Percentiles rank a stretch among this genome's conserved stretches.
Evolutionary conservation across 1,139 yeast species (phyloP).

Genomic region (Zygoascus hellenicus): DNA sequence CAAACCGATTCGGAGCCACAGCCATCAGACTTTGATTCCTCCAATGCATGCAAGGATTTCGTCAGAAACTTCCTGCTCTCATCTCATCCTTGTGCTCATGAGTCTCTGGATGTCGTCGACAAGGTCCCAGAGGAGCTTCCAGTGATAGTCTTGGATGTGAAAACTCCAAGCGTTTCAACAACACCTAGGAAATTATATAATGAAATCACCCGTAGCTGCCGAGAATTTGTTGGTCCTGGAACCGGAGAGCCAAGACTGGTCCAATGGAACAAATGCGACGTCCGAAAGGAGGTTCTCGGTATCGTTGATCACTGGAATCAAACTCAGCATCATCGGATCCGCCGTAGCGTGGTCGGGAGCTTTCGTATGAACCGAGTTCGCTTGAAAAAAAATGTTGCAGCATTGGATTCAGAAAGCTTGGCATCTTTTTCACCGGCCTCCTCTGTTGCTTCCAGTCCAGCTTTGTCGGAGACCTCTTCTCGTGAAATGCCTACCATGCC

Average conservation of each 20-base stretch:
- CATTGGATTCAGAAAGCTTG: too few relatives aligned
- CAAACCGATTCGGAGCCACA: not conserved
- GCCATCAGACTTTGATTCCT: not conserved
- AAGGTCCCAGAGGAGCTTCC: not conserved
- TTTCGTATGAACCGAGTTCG: too few relatives aligned
- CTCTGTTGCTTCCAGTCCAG: too few relatives aligned
- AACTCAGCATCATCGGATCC: constrained; percentile 10
- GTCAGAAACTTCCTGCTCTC: too few relatives aligned
- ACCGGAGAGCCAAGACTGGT: not conserved
- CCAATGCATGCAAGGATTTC: too few relatives aligned
- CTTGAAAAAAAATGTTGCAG: too few relatives aligned
- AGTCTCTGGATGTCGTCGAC: too few relatives aligned
- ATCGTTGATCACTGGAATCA: constrained; percentile 21
- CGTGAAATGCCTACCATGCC: too few relatives aligned
- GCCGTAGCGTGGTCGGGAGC: too few relatives aligned
- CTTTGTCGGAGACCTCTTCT: too few relatives aligned
- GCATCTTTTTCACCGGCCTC: too few relatives aligned
- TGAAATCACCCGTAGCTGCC: constrained; percentile 27
- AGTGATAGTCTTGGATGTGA: constrained; percentile 3
- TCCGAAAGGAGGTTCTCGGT: constrained; percentile 16
- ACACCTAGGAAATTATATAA: constrained; percentile 24
- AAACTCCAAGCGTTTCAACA: constrained; percentile 8
- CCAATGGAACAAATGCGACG: not conserved
- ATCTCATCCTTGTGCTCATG: too few relatives aligned
- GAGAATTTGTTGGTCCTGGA: constrained; percentile 22